Base-by-base conservation (phyloP, 345 rosid species). In the Kandelia obovata region DNA sequence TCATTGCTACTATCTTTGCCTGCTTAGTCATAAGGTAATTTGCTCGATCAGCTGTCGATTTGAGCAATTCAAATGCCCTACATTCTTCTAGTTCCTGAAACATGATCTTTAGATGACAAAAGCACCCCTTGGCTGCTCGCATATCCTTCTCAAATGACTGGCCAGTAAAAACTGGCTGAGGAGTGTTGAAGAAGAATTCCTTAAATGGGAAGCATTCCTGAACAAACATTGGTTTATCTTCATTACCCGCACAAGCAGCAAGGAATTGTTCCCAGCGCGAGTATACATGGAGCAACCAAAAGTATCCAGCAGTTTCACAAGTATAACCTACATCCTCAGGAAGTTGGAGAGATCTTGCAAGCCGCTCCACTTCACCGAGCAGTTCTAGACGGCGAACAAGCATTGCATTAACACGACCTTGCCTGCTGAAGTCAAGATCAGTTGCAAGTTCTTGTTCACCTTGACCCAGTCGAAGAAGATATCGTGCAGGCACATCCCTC, bases 401-500 rank as follows among this genome's bases (percentile, higher is more conserved):
- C 99, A 95, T 95, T 28, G 97, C 93, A 79, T 95, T 95, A 6
- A 92, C 99, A 66, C 97, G 96, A 46, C 99, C 97, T 85, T 95
- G 97, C 85, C 99, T 73, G 79, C 99, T 95, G 74, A 95, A 95
- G 82, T 89, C 94, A 46, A 93, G 95, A 82, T 94, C 97, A 79
- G 97, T 94, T 37, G 97, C 99, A 57, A 95, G 88, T 75, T 95
- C 97, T 83, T 95, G 99, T 84, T 95, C 99, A 64, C 99, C 99
- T 86, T 95, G 99, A 82, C 99, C 99, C 70, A 95, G 81, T 75
- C 99, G 97, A 74, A 95, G 99, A 83, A 95, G 94, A 83, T 95
- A 95, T 43, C 97, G 88, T n/a, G 99, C 97, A 61, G 99, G 97
- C 37, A 95, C 96, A 82, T 95, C 99, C 71, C 99, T 92, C 99